phyloP scores from a whole-genome alignment of 306 rosid genomes.

The Clitoria ternatea region DNA sequence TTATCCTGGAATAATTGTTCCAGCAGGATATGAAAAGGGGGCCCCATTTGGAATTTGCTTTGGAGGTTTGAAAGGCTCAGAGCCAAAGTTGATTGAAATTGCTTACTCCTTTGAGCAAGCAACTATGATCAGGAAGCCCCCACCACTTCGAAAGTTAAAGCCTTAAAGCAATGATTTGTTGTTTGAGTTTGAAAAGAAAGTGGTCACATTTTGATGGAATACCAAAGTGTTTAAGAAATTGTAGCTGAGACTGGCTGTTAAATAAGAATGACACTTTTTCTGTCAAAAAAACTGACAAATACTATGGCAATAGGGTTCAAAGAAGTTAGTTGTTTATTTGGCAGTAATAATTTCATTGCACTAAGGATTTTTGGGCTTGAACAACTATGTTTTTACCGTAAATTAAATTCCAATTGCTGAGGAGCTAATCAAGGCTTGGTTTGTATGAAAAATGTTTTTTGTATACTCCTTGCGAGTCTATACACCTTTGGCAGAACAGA shows the following conservation, averaged over 20 bases:
- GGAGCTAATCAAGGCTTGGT: not conserved
- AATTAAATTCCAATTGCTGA: not conserved
- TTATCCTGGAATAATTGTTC: conserved; percentile 63
- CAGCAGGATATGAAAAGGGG: conserved; percentile 50
- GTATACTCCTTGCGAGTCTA: no score
- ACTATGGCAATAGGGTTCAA: not conserved
- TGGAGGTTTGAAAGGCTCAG: conserved; percentile 66
- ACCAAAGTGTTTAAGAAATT: not conserved
- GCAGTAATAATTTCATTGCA: not conserved
- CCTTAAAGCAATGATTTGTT: not conserved
- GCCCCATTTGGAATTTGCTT: conserved; percentile 60
- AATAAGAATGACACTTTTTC: not conserved
- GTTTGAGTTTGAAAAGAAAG: not conserved
- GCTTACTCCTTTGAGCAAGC: conserved; percentile 70
- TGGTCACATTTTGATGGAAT: not conserved
- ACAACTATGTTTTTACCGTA: not conserved
- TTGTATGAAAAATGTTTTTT: no score
- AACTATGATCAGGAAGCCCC: conserved; percentile 58
- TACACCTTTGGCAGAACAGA: no score
- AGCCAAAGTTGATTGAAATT: conserved; percentile 56
- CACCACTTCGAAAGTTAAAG: conserved; percentile 30
- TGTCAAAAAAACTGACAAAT: not conserved
- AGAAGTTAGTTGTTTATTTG: not conserved
- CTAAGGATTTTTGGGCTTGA: not conserved
- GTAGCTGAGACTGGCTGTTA: not conserved